phyloP scores from a whole-genome alignment of 179 eudicot species.

The Carnegiea gigantea region DNA sequence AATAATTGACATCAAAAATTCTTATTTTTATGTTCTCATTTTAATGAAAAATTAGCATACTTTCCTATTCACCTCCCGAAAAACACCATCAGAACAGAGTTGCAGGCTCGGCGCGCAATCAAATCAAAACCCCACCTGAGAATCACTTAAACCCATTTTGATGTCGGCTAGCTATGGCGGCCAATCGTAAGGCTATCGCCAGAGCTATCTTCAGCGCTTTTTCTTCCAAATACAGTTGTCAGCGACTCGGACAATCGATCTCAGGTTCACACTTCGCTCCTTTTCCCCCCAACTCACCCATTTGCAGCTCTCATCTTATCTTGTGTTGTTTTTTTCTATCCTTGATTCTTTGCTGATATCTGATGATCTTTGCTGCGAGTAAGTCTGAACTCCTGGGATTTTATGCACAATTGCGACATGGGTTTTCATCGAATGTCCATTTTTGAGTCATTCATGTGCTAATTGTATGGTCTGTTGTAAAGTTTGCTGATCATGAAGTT shows the following conservation, averaged over 20 bases:
- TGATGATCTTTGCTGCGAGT: not conserved
- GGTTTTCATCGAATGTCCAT: not conserved
- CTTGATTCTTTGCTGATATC: not conserved
- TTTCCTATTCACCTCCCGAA: too few relatives aligned
- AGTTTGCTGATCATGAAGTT: not conserved
- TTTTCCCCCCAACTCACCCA: too few relatives aligned
- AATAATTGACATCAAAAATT: too few relatives aligned
- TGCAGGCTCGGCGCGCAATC: not conserved
- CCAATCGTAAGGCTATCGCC: constrained; percentile 20
- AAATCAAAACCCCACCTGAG: not conserved
- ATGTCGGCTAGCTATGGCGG: constrained; percentile 16
- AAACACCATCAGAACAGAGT: too few relatives aligned
- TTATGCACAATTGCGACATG: not conserved
- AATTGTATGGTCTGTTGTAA: not conserved
- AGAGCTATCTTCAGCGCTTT: constrained; percentile 20
- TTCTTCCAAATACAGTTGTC: not conserved
- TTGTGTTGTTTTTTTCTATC: not conserved
- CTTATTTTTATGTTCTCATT: too few relatives aligned
- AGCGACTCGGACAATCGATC: not conserved
- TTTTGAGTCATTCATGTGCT: not conserved
- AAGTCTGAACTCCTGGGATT: not conserved
- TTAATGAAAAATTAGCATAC: too few relatives aligned
- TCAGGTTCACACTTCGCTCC: constrained; percentile 13
- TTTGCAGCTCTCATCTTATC: not conserved
- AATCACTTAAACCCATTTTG: not conserved